Conservation (phyloP, 768 basidiomycete species). For the Pleurotus pulmonarius region DNA sequence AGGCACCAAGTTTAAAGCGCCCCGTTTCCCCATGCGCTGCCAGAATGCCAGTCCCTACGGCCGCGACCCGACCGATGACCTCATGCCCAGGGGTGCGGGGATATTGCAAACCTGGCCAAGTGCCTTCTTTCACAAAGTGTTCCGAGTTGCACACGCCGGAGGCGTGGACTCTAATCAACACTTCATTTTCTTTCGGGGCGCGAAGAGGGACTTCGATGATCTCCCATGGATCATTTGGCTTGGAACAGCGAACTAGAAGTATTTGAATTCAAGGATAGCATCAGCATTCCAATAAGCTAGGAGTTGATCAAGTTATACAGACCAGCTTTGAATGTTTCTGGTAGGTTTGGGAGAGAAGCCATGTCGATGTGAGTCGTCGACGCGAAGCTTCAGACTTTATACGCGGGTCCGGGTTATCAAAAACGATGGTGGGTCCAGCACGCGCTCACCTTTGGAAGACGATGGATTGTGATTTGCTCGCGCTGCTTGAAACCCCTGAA, state of each 20-base stretch:
- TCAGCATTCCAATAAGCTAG: not conserved
- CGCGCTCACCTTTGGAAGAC: no score
- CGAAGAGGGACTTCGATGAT: constrained; percentile 1
- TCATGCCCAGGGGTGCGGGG: constrained; percentile 9
- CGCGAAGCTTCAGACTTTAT: no score
- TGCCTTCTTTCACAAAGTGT: constrained; percentile 9
- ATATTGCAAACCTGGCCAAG: constrained; percentile 8
- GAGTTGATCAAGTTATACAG: not conserved
- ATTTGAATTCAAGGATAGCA: not conserved
- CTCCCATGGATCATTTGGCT: not conserved
- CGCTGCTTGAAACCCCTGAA: no score
- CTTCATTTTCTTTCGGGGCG: not conserved
- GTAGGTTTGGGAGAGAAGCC: not conserved
- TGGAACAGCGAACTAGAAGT: not conserved
- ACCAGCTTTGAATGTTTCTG: constrained; percentile 10
- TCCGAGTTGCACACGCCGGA: constrained; percentile 10
- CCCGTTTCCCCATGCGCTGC: not conserved
- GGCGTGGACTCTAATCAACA: constrained; percentile 9
- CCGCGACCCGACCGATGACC: constrained; percentile 7
- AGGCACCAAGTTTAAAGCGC: constrained; percentile 6
- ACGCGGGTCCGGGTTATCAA: no score
- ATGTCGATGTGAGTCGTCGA: not conserved
- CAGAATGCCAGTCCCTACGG: not conserved
- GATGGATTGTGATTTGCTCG: no score
- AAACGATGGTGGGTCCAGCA: no score